These are phyloP conservation scores for Podosphaera aphanis DNA, from an alignment of 2,329 filamentous ascomycete genomes.

Conservation along the genomic window DNA sequence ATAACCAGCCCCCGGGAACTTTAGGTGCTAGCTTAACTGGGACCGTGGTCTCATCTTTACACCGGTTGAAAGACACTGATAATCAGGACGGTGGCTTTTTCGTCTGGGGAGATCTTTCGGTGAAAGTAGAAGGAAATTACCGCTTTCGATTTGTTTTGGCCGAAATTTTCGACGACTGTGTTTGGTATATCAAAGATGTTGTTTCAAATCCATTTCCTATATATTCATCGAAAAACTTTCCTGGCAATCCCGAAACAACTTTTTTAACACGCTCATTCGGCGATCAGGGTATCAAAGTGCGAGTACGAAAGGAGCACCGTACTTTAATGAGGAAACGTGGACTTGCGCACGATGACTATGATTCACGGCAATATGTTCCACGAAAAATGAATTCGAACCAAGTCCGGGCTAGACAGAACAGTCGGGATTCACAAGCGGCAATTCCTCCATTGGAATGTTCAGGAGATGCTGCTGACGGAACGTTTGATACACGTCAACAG, in stretches of 20 bases:
- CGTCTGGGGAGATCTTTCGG: constrained; percentile 72
- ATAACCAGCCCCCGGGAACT: constrained; percentile 18
- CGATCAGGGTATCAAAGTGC: constrained; percentile 65
- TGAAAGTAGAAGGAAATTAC: constrained; percentile 49
- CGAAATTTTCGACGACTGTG: constrained; percentile 28
- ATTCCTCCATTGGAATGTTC: constrained; percentile 4
- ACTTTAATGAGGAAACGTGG: constrained; percentile 18
- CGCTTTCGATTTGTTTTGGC: constrained; percentile 57
- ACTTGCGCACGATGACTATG: constrained; percentile 15
- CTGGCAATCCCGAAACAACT: constrained; percentile 62
- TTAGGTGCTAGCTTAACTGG: constrained; percentile 36
- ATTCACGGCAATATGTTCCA: constrained; percentile 11
- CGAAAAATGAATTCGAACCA: constrained; percentile 2
- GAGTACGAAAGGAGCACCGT: constrained; percentile 62
- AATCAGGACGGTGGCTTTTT: constrained; percentile 69
- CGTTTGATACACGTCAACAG: constrained; percentile 5
- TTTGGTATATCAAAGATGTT: constrained; percentile 16
- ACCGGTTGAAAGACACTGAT: constrained; percentile 55
- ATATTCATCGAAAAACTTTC: constrained; percentile 43
- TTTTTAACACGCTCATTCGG: constrained; percentile 61
- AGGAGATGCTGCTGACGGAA: constrained; percentile 3
- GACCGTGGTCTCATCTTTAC: constrained; percentile 56
- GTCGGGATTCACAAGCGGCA: constrained; percentile 4
- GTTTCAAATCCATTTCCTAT: constrained; percentile 47
- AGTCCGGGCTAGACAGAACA: constrained; percentile 3